Base-by-base conservation (phyloP, 371 early-diverging fungal genomes). In the Nosema muscidifuracis region DNA sequence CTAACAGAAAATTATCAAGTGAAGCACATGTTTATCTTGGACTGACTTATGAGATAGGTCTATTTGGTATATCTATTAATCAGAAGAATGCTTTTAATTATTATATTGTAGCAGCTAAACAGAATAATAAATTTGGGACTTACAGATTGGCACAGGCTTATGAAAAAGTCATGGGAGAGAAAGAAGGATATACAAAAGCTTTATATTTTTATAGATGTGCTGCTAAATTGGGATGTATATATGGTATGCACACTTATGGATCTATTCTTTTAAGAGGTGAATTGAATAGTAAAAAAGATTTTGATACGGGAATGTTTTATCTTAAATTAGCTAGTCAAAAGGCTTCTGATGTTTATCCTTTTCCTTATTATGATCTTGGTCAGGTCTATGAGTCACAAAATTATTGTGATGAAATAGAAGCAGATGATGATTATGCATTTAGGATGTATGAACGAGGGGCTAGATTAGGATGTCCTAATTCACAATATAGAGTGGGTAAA, bases 161-260 rank as follows among this genome's bases (percentile, higher is more conserved):
- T 74, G 84, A 84, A 65, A 67, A 79, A 31, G 82, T 80, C 0
- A 66, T 71, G 33, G 79, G 72, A 26, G 67, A 66, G 36, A 30
- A 20, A 16, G 34, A 63, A 16, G 53, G 65, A 56, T 36, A 65
- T 60, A 30, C 55, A 6, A 81, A 76, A 50, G 83, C 83, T 22
- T 51, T 77, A 1, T 62, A 75, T 65, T 84, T 79, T 67, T 84
- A 81, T 64, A 81, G 80, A 60, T 76, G 78, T 42, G 71, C 83
- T 0, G 83, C 84, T 10, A 84, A 84, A 47, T 70, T 81, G 16
- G 84, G 84, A 12, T 73, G 67, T 26, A 36, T 71, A 28, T 77
- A 82, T 53, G 82, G 77, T 16, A 60, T 83, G 71, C 83, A 84
- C 68, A 73, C 72, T 1, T 83, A 78, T 58, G 84, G 83, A 33